Evolutionary conservation across 148 eudicot species (phyloP), one percentile per base, ranked within the genome.

Genomic region (Agrostemma githago): DNA sequence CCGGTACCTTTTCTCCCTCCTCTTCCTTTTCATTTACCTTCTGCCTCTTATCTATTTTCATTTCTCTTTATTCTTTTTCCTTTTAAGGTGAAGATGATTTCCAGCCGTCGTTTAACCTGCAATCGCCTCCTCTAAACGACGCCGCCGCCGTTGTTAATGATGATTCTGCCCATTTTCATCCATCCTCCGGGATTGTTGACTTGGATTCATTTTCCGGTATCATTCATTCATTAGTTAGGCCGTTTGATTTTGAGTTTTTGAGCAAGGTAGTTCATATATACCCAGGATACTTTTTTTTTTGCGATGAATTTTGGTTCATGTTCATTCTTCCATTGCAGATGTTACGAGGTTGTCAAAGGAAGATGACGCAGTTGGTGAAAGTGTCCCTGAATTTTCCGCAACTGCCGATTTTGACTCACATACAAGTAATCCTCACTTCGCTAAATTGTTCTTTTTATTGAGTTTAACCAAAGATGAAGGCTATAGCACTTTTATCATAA

Each of bases 141-240:
- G 64, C 38, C 58, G 70, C 41, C 15, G 64, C 38, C 9, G 73
- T 40, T 16, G 73, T 14, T 43, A 16, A 37, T 6, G 48, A 75
- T 8, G 54, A 48, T 48, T 10, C 56, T 51, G 41, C 68, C 0
- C 85, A 75, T 2, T 8, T 75, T 66, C 84, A 88, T 41, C 37
- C 26, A 40, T 89, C 81, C 73, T 86, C 86, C 15, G 81, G 84
- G 48, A 76, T 84, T 41, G 81, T 56, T 39, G 87, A 82, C 74
- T 86, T 86, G 41, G 87, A 86, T 83, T 84, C 87, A 58, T 79
- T 77, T 42, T 43, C 59, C 9, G 83, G 84, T 84, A 41, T 26
- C 34, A 26, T 54, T 43, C 26, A 44, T 44, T 65, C 19, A 12
- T 26, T 62, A 42, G 12, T 21, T 60, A 7, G 10, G 17, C 21